Percentiles rank a stretch among this genome's conserved stretches.
Conservation (phyloP, 108 stramenopile genomes). For the Cafeteria roenbergensis region DNA sequence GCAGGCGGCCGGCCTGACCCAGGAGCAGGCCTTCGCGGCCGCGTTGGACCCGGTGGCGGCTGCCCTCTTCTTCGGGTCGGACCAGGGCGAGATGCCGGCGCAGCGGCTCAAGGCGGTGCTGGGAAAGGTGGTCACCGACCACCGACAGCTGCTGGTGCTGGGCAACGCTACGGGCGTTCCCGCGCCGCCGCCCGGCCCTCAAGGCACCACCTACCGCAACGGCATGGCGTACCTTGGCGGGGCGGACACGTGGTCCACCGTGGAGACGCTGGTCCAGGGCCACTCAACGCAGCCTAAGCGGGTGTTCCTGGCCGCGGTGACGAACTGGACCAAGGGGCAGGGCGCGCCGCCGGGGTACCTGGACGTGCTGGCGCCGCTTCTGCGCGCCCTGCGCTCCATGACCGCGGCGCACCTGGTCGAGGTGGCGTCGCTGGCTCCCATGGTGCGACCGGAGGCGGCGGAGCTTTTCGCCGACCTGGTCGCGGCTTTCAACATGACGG, state of each 20-base stretch:
- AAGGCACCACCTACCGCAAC: neutral
- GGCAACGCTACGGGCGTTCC: neutral
- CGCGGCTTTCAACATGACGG: neutral
- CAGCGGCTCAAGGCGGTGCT: neutral
- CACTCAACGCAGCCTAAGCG: neutral
- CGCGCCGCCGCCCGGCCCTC: no score
- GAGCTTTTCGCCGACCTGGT: no score
- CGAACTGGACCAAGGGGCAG: neutral
- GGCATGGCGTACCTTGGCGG: neutral
- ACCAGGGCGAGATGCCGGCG: neutral
- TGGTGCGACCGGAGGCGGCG: neutral
- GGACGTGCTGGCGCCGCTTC: neutral
- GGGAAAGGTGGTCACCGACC: neutral
- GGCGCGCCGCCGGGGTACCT: neutral
- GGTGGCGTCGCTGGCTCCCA: neutral
- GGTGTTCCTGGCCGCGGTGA: neutral
- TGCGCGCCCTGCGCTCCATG: neutral
- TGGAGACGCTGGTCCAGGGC: neutral
- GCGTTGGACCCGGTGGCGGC: no score
- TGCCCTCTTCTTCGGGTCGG: neutral
- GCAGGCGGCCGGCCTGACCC: neutral
- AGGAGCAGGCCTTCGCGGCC: neutral
- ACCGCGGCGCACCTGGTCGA: neutral
- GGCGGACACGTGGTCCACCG: neutral
- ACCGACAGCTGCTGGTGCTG: neutral